A percentile compares a stretch with the other conserved stretches of the same genome.
Conservation (phyloP, 208 protist genomes). For the Porcisia deanei region DNA sequence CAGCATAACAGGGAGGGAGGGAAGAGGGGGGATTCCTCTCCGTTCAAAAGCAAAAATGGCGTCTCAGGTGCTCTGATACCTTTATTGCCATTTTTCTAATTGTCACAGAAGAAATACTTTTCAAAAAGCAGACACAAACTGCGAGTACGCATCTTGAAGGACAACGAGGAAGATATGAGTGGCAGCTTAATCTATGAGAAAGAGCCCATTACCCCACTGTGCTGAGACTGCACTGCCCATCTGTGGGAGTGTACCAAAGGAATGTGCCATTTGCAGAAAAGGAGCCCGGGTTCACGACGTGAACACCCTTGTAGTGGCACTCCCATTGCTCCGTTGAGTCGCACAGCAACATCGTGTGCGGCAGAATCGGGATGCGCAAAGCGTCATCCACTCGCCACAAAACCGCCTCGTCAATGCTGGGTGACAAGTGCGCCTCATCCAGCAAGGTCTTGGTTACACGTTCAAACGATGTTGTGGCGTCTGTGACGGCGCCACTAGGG, state of each 20-base stretch:
- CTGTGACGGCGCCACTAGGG: neutral
- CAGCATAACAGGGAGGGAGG: neutral
- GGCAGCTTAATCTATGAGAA: neutral
- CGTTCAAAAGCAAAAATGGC: neutral
- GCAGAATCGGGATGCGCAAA: constrained; percentile 69
- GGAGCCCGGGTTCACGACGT: constrained; percentile 85
- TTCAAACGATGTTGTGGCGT: constrained; percentile 51
- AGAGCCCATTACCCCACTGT: constrained; percentile 45
- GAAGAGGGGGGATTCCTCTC: too few relatives aligned
- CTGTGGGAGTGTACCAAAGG: constrained; percentile 88
- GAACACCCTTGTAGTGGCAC: constrained; percentile 82
- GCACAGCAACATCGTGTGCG: constrained; percentile 87
- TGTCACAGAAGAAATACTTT: neutral
- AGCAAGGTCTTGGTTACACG: constrained; percentile 79
- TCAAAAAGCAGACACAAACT: neutral
- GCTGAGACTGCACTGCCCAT: constrained; percentile 84
- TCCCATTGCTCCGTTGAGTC: constrained; percentile 91
- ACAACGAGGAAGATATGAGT: neutral
- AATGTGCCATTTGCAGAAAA: constrained; percentile 80
- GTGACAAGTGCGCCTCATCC: constrained; percentile 80
- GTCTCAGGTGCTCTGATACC: too few relatives aligned
- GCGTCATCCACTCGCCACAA: constrained; percentile 80
- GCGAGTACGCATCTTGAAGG: neutral
- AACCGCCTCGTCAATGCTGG: constrained; percentile 54
- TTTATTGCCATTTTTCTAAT: too few relatives aligned